Percentiles rank a stretch among this genome's conserved stretches.
Conservation (phyloP, 371 early-diverging fungal species). For the Neoconidiobolus thromboides region DNA sequence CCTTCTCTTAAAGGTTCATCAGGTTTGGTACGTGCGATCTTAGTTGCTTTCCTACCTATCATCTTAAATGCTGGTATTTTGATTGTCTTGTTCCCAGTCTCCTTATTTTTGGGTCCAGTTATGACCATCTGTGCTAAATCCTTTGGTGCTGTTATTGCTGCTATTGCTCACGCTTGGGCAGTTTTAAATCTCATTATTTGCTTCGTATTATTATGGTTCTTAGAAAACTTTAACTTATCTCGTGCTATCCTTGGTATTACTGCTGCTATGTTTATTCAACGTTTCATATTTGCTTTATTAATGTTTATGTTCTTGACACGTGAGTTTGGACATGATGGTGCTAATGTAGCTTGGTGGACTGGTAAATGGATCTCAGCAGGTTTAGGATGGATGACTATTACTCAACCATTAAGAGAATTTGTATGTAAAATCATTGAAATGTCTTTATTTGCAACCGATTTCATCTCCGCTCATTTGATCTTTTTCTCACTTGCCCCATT, state of each 20-base stretch:
- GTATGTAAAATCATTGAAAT: slow-evolving; percentile 74
- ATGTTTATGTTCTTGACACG: slow-evolving; percentile 52
- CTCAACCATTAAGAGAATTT: slow-evolving; percentile 59
- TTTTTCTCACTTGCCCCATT: slow-evolving; percentile 48
- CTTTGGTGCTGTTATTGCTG: slow-evolving; percentile 53
- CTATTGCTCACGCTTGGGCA: slow-evolving; percentile 42
- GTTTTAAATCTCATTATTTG: slow-evolving; percentile 34
- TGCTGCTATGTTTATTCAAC: slow-evolving; percentile 27
- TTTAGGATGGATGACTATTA: slow-evolving; percentile 44
- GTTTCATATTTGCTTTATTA: slow-evolving; percentile 44
- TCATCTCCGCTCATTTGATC: slow-evolving; percentile 50
- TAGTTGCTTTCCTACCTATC: slow-evolving; percentile 50
- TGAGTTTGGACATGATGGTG: slow-evolving; percentile 63
- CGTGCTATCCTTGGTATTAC: slow-evolving; percentile 47
- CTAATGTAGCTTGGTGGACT: slow-evolving; percentile 80
- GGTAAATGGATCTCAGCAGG: slow-evolving; percentile 73
- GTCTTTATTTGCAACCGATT: slow-evolving; percentile 64
- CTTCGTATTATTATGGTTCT: slow-evolving; percentile 45
- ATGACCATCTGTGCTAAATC: slow-evolving; percentile 34
- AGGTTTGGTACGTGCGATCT: slow-evolving; percentile 5
- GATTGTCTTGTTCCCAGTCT: slow-evolving; percentile 42
- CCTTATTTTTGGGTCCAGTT: slow-evolving; percentile 43
- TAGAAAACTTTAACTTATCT: slow-evolving; percentile 41
- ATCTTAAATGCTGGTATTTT: slow-evolving; percentile 48
- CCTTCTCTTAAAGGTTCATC: slow-evolving; percentile 1